A percentile compares a stretch with the other conserved stretches of the same genome.
Evolutionary conservation across 768 basidiomycete species (phyloP).

Genomic region (Tricholoma saponaceum): DNA sequence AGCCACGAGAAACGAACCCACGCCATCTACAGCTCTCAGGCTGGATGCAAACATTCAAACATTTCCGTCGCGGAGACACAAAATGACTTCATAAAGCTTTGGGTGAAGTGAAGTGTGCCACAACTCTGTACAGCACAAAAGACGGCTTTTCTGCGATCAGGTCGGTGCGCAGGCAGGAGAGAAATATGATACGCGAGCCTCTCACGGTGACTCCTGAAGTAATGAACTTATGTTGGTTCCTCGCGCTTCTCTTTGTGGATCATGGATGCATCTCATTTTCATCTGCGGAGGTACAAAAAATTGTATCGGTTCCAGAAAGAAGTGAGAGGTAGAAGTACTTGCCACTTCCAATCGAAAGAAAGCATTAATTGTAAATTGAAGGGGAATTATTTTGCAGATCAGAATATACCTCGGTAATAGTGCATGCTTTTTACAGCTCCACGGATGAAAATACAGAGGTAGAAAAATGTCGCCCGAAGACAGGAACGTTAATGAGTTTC

Average conservation of each 20-base stretch:
- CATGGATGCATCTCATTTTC: not conserved
- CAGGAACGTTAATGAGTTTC: not conserved
- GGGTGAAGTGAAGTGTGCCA: not conserved
- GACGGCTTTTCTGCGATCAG: not conserved
- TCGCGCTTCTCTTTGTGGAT: not conserved
- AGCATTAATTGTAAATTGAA: not conserved
- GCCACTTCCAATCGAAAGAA: not conserved
- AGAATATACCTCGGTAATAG: not conserved
- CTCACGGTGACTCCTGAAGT: not conserved
- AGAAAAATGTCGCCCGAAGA: not conserved
- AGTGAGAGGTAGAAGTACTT: not conserved
- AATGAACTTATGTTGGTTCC: not conserved
- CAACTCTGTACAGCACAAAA: not conserved
- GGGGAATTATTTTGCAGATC: not conserved
- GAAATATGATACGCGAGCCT: not conserved
- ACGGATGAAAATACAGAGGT: not conserved
- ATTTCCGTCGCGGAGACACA: not conserved
- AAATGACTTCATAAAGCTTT: not conserved
- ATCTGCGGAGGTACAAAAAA: not conserved
- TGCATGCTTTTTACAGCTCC: not conserved
- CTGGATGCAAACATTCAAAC: not conserved
- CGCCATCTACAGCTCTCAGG: not conserved
- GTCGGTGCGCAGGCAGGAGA: not conserved
- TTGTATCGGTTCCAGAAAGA: not conserved
- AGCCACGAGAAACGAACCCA: slow-evolving; percentile 4